A percentile compares a stretch with the other conserved stretches of the same genome.
These are phyloP conservation scores for Solanum etuberosum DNA, from an alignment of 257 asterid genomes.

Conservation along the genomic window DNA sequence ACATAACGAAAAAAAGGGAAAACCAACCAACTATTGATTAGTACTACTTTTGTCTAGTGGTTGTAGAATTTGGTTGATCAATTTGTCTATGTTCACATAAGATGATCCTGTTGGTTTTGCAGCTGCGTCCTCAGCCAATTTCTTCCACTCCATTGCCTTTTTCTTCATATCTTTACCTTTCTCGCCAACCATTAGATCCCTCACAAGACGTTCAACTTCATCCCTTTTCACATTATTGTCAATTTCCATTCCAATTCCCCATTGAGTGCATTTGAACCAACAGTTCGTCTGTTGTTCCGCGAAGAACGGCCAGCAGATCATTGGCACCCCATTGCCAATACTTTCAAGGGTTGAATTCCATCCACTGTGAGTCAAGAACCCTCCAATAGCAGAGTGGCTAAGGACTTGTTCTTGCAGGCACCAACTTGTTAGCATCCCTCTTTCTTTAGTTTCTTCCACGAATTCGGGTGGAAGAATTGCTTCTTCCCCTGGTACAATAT, in stretches of 20 bases:
- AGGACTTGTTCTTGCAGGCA: conserved; percentile 51
- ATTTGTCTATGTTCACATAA: conserved; percentile 15
- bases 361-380: conserved; percentile 49
- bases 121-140: conserved; percentile 13
- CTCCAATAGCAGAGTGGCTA: conserved; percentile 34
- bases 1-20: too few relatives aligned
- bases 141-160: conserved; percentile 25
- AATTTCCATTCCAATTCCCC: too few relatives aligned
- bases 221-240: too few relatives aligned
- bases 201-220: too few relatives aligned
- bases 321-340: conserved; percentile 30
- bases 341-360: conserved; percentile 50
- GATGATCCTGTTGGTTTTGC: conserved; percentile 6
- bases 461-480: conserved; percentile 19
- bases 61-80: conserved; percentile 12
- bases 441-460: conserved; percentile 14
- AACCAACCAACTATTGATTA: background rate
- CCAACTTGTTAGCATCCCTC: conserved; percentile 36
- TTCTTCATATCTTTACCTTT: conserved; percentile 23
- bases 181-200: conserved; percentile 26
- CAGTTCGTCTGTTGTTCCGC: conserved; percentile 55
- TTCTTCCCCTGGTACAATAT: conserved; percentile 28
- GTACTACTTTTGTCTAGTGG: background rate
- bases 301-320: conserved; percentile 61
- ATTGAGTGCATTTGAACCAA: too few relatives aligned